Evolutionary conservation across 768 basidiomycete species (phyloP).

Genomic region (Candolleomyces aberdarensis): DNA sequence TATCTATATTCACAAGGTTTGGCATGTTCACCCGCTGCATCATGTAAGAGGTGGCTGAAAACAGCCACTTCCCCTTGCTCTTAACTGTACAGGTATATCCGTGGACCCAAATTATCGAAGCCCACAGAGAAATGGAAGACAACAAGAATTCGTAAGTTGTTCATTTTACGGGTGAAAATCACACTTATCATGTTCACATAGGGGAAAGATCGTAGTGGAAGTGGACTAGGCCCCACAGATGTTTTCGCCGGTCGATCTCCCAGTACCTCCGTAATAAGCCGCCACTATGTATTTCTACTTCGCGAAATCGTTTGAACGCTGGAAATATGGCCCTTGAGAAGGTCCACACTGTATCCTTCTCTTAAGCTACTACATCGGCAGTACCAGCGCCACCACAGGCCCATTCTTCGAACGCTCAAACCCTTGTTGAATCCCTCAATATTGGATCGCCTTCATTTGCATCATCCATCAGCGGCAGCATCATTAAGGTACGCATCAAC

Average conservation of each 20-base stretch:
- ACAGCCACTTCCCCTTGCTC: slow-evolving; percentile 4
- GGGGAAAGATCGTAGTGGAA: slow-evolving; percentile 48
- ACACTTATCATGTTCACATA: slow-evolving; percentile 13
- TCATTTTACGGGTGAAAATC: not conserved
- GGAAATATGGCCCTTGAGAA: too few relatives aligned
- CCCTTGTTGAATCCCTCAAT: too few relatives aligned
- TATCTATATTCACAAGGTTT: slow-evolving; percentile 76
- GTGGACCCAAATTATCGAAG: slow-evolving; percentile 76
- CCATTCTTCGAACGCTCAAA: too few relatives aligned
- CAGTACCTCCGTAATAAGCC: not conserved
- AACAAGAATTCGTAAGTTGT: slow-evolving; percentile 42
- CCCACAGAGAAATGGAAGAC: slow-evolving; percentile 81
- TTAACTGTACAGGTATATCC: slow-evolving; percentile 57
- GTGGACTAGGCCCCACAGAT: slow-evolving; percentile 15
- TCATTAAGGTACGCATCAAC: too few relatives aligned
- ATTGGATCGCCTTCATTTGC: too few relatives aligned
- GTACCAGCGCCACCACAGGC: too few relatives aligned
- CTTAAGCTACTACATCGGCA: too few relatives aligned
- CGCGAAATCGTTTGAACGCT: too few relatives aligned
- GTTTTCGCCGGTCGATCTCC: not conserved
- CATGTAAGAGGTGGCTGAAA: not conserved
- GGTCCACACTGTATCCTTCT: too few relatives aligned
- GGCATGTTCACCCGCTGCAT: slow-evolving; percentile 8
- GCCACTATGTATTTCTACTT: too few relatives aligned
- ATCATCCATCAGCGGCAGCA: too few relatives aligned